Percentiles rank a stretch among this genome's conserved stretches.
Evolutionary conservation across 768 basidiomycete genomes (phyloP).

Genomic region (Boletus subparvulus): DNA sequence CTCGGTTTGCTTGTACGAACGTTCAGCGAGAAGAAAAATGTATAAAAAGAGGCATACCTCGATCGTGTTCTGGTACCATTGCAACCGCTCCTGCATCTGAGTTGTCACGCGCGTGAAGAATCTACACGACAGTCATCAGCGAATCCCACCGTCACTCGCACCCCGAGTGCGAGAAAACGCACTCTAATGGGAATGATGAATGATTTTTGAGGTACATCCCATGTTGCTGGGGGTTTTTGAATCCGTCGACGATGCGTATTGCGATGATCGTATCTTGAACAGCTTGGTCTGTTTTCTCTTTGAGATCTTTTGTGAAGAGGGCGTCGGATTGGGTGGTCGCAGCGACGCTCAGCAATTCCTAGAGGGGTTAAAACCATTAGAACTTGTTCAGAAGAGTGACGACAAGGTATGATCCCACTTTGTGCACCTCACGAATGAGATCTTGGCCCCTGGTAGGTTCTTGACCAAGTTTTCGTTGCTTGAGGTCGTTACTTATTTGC

Average conservation of each 20-base stretch:
- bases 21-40: neutral
- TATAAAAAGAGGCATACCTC: constrained; percentile 47
- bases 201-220: constrained; percentile 72
- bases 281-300: constrained; percentile 71
- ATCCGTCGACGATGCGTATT: constrained; percentile 75
- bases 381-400: neutral
- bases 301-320: constrained; percentile 66
- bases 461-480: constrained; percentile 71
- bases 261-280: constrained; percentile 80
- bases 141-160: neutral
- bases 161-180: constrained; percentile 25
- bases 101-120: constrained; percentile 72
- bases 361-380: neutral
- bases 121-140: constrained; percentile 35
- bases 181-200: constrained; percentile 83
- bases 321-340: constrained; percentile 66
- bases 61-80: constrained; percentile 79
- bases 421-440: constrained; percentile 62
- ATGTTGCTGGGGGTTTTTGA: constrained; percentile 70
- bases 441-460: constrained; percentile 74
- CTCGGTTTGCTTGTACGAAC: constrained; percentile 53
- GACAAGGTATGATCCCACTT: constrained; percentile 40
- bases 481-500: constrained; percentile 78
- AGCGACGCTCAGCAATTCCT: constrained; percentile 67
- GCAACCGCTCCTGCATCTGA: constrained; percentile 68